These are phyloP conservation scores for Aspergillus nanangensis DNA, from an alignment of 495 filamentous ascomycete species.

Conservation along the genomic window DNA sequence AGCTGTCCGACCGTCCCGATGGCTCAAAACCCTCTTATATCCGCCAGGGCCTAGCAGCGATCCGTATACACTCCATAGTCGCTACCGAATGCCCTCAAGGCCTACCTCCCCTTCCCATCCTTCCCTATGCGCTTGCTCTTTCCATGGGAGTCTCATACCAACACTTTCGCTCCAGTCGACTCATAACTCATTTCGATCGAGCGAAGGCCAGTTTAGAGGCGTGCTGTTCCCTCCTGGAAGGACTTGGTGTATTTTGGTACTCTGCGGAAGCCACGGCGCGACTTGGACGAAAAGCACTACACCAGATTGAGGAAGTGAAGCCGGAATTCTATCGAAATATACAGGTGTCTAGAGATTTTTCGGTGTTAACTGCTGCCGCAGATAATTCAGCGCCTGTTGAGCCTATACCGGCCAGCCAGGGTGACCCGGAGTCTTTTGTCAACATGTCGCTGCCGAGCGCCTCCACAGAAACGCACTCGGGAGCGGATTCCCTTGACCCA, in stretches of 20 bases:
- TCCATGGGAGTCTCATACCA: slow-evolving; percentile 68
- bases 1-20: slow-evolving; percentile 29
- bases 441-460: too few species aligned
- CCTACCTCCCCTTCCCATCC: slow-evolving; percentile 57
- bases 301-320: slow-evolving; percentile 22
- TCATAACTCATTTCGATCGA: slow-evolving; percentile 58
- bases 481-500: neutral
- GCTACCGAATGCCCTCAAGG: slow-evolving; percentile 47
- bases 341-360: neutral
- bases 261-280: slow-evolving; percentile 58
- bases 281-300: slow-evolving; percentile 42
- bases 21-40: slow-evolving; percentile 46
- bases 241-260: slow-evolving; percentile 54
- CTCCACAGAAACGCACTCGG: neutral
- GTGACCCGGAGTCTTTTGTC: too few species aligned
- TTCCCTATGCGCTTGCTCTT: slow-evolving; percentile 64
- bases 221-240: slow-evolving; percentile 52
- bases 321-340: too few species aligned
- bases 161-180: slow-evolving; percentile 61
- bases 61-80: slow-evolving; percentile 59
- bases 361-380: neutral
- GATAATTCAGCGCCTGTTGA: neutral
- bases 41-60: slow-evolving; percentile 59
- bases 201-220: slow-evolving; percentile 56
- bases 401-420: too few species aligned